Evolutionary conservation across 352 stramenopile genomes (phyloP).

Genomic region (Poterioochromonas sp.): DNA sequence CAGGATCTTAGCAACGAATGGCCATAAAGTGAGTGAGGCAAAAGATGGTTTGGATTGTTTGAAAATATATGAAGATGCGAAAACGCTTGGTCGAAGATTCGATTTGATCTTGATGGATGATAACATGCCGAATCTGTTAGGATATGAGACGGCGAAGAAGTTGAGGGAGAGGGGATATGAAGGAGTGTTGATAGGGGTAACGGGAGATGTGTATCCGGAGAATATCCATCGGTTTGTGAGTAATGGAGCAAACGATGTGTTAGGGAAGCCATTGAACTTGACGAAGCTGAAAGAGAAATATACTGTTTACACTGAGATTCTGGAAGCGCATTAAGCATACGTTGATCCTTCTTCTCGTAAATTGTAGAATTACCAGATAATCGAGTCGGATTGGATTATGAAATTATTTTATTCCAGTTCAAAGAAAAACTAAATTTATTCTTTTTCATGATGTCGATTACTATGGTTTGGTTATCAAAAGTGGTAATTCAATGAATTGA

Average conservation of each 20-base stretch:
- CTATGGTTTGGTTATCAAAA: no score
- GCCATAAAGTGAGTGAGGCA: neutral
- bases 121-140: constrained; percentile 3
- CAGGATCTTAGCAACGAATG: neutral
- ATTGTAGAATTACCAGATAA: no score
- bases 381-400: no score
- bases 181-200: constrained; percentile 19
- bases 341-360: no score
- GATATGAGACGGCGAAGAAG: neutral
- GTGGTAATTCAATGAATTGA: no score
- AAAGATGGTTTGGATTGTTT: neutral
- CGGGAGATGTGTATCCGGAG: neutral
- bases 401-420: no score
- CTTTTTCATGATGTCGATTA: no score
- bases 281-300: no score
- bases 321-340: no score
- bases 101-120: constrained; percentile 33
- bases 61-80: neutral
- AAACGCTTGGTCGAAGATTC: neutral
- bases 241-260: neutral
- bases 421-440: no score
- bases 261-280: constrained; percentile 12
- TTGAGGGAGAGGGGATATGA: neutral
- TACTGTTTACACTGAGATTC: no score
- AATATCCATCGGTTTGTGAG: neutral